A percentile compares a stretch with the other conserved stretches of the same genome.
Evolutionary conservation across 306 rosid species (phyloP).

Genomic region (Citrullus mucosospermus): DNA sequence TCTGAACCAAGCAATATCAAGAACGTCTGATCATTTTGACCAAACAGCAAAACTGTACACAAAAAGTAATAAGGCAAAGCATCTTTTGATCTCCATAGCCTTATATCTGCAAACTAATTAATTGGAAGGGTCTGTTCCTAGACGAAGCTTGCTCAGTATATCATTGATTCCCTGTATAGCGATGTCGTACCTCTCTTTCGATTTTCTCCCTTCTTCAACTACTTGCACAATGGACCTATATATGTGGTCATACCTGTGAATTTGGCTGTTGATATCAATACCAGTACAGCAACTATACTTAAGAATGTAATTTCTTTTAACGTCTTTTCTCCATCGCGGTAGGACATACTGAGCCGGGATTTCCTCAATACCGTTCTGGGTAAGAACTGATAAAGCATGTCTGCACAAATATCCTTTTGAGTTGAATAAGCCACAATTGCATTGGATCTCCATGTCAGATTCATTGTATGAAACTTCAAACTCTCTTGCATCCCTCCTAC

Average conservation of each 20-base stretch:
- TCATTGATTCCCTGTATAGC: conserved; percentile 33
- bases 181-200: conserved; percentile 29
- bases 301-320: conserved; percentile 31
- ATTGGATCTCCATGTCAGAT: conserved; percentile 46
- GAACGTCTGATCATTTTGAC: neutral
- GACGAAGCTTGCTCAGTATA: conserved; percentile 41
- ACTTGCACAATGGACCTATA: conserved; percentile 51
- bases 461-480: conserved; percentile 51
- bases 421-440: conserved; percentile 59
- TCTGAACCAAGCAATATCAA: too few relatives aligned
- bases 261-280: conserved; percentile 38
- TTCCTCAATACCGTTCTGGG: conserved; percentile 49
- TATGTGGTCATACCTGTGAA: conserved; percentile 48
- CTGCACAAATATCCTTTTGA: conserved; percentile 58
- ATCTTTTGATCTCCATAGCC: neutral
- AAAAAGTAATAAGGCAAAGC: neutral
- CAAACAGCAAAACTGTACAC: neutral
- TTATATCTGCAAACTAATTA: neutral
- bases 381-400: conserved; percentile 47
- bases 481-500: conserved; percentile 30
- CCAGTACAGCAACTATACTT: conserved; percentile 24
- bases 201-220: conserved; percentile 59
- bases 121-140: conserved; percentile 13
- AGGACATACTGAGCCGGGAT: conserved; percentile 47
- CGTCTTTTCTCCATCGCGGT: conserved; percentile 62